Evolutionary conservation across 345 rosid genomes (phyloP).

Genomic region (Eucalyptus virginea): DNA sequence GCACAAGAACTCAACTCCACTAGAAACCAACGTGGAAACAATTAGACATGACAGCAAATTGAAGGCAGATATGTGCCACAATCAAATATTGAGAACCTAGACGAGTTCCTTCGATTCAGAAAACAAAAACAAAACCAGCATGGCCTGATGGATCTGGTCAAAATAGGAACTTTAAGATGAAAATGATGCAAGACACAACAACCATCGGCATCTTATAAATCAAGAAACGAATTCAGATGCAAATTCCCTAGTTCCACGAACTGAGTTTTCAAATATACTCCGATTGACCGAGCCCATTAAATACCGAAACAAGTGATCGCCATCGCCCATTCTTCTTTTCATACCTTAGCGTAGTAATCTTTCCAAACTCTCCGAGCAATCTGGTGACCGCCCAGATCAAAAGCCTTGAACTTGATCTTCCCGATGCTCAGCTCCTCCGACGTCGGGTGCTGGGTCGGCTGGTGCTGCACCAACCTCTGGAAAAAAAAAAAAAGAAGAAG

Average conservation of each 20-base stretch:
- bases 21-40: neutral
- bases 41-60: neutral
- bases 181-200: neutral
- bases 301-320: neutral
- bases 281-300: neutral
- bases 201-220: neutral
- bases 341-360: slow-evolving; percentile 67
- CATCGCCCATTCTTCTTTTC: neutral
- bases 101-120: neutral
- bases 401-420: slow-evolving; percentile 78
- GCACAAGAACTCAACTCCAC: neutral
- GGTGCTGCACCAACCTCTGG: slow-evolving; percentile 70
- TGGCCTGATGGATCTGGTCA: neutral
- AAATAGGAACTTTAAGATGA: neutral
- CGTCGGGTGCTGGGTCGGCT: slow-evolving; percentile 71
- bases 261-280: neutral
- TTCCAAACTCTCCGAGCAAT: slow-evolving; percentile 82
- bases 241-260: neutral
- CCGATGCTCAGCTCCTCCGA: slow-evolving; percentile 77
- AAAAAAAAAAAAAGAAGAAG: neutral
- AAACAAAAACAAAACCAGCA: neutral
- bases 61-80: neutral
- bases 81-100: neutral
- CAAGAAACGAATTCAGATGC: neutral
- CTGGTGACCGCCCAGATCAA: slow-evolving; percentile 77